These are phyloP conservation scores for Ogataea thermomethanolica DNA, from an alignment of 805 yeast species.

Conservation along the genomic window DNA sequence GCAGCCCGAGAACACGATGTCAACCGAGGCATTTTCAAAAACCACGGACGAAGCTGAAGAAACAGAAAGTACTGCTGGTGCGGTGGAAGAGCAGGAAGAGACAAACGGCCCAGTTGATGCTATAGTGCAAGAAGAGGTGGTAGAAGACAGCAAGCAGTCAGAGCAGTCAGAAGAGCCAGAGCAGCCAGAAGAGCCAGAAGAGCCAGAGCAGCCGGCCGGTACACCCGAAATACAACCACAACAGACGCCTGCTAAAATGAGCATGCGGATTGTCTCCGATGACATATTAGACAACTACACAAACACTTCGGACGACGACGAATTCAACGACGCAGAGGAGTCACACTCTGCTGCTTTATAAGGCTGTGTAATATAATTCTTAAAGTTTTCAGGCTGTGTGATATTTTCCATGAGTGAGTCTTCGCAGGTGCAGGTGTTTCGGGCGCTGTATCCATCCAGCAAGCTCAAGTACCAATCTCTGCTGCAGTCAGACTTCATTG, in stretches of 20 bases:
- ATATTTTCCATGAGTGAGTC: constrained; percentile 3
- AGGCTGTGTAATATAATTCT: constrained; percentile 5
- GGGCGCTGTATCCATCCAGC: constrained; percentile 28
- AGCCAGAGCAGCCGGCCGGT: no score
- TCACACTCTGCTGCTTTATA: constrained; percentile 3
- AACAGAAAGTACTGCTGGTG: not conserved
- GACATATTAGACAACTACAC: constrained; percentile 14
- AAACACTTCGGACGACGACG: constrained; percentile 20
- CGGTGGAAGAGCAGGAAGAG: no score
- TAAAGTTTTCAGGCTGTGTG: constrained; percentile 3
- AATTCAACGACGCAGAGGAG: constrained; percentile 28
- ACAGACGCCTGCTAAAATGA: not conserved
- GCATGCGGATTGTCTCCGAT: not conserved
- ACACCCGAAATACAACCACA: not conserved
- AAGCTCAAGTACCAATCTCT: constrained; percentile 21
- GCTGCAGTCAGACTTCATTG: constrained; percentile 19
- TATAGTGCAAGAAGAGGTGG: no score
- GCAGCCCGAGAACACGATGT: not conserved
- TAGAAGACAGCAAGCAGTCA: no score
- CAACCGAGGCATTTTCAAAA: not conserved
- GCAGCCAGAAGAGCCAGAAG: no score
- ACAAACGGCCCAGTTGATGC: no score
- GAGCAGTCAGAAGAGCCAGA: no score
- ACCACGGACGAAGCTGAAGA: not conserved
- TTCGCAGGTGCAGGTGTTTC: constrained; percentile 17